Conservation (phyloP, 2,329 filamentous ascomycete species). For the Scleromitrula shiraiana region DNA sequence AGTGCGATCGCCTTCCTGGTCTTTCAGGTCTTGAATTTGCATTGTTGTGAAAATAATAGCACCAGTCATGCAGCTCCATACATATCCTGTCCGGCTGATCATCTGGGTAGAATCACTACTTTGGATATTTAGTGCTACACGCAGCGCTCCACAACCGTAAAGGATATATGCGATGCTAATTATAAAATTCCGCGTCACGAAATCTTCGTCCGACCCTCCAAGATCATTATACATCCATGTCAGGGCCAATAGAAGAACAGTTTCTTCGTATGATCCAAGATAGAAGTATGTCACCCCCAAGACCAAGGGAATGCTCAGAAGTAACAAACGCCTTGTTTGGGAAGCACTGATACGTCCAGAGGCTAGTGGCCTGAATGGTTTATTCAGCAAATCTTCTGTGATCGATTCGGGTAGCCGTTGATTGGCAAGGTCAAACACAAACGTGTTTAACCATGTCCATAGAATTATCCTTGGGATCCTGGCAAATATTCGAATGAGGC, state of each 20-base stretch:
- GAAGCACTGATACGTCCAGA: conserved; percentile 20
- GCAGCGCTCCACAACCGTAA: conserved; percentile 24
- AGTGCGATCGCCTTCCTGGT: conserved; percentile 22
- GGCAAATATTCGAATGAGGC: background rate
- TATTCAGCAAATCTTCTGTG: conserved; percentile 28
- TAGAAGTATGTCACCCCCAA: background rate
- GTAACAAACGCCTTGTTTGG: background rate
- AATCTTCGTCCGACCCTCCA: conserved; percentile 1
- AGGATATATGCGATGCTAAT: conserved; percentile 11
- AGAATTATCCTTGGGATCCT: conserved; percentile 2
- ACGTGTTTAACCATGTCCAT: conserved; percentile 21
- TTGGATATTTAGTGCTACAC: background rate
- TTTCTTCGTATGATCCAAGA: background rate
- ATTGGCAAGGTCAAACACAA: conserved; percentile 27
- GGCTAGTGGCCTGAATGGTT: conserved; percentile 29
- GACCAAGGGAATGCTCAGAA: conserved; percentile 10
- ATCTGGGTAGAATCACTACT: background rate
- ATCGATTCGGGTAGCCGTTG: conserved; percentile 25
- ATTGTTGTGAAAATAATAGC: conserved; percentile 16
- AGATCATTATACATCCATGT: conserved; percentile 12
- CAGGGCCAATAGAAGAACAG: background rate
- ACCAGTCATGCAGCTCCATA: background rate
- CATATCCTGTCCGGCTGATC: background rate
- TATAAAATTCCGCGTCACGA: conserved; percentile 9
- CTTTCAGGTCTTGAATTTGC: conserved; percentile 28